These are phyloP conservation scores for Thermothelomyces thermophilus DNA, from an alignment of 2,329 filamentous ascomycete species.

Conservation along the genomic window DNA sequence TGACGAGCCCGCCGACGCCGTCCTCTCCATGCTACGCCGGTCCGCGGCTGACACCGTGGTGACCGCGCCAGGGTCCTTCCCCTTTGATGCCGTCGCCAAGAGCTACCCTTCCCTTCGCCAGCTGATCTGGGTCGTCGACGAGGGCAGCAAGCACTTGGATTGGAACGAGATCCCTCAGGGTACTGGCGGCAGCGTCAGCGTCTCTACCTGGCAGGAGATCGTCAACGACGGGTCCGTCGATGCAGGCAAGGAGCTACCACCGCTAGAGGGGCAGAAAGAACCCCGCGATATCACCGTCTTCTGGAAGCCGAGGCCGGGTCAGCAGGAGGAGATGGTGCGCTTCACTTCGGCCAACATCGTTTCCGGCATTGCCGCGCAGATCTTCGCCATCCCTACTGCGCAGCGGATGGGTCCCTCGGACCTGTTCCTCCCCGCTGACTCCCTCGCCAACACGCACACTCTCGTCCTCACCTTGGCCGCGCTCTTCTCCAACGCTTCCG, in stretches of 20 bases:
- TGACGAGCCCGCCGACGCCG: slow-evolving; percentile 60
- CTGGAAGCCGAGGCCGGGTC: slow-evolving; percentile 50
- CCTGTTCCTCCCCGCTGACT: slow-evolving; percentile 77
- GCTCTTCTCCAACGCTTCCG: slow-evolving; percentile 74
- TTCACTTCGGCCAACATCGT: slow-evolving; percentile 81
- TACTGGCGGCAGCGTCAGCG: slow-evolving; percentile 65
- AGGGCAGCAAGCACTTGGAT: slow-evolving; percentile 85
- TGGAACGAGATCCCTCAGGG: slow-evolving; percentile 85
- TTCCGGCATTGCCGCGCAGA: slow-evolving; percentile 74
- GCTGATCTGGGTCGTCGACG: slow-evolving; percentile 87
- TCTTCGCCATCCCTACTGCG: slow-evolving; percentile 65
- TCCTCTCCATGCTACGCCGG: slow-evolving; percentile 65
- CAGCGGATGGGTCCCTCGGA: slow-evolving; percentile 71
- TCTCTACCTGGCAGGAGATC: slow-evolving; percentile 91
- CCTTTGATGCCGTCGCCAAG: slow-evolving; percentile 65
- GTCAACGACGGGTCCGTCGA: slow-evolving; percentile 60
- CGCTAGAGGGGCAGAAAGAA: slow-evolving; percentile 47
- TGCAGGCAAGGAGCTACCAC: slow-evolving; percentile 57
- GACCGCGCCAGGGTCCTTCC: slow-evolving; percentile 78
- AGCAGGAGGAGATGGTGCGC: slow-evolving; percentile 64
- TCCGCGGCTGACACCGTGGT: slow-evolving; percentile 76
- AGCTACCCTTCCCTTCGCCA: slow-evolving; percentile 65
- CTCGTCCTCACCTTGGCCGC: slow-evolving; percentile 75
- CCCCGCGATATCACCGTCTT: slow-evolving; percentile 58
- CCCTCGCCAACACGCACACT: slow-evolving; percentile 71